Evolutionary conservation across 495 filamentous ascomycete genomes (phyloP).

Genomic region (Filosporella fistucella): DNA sequence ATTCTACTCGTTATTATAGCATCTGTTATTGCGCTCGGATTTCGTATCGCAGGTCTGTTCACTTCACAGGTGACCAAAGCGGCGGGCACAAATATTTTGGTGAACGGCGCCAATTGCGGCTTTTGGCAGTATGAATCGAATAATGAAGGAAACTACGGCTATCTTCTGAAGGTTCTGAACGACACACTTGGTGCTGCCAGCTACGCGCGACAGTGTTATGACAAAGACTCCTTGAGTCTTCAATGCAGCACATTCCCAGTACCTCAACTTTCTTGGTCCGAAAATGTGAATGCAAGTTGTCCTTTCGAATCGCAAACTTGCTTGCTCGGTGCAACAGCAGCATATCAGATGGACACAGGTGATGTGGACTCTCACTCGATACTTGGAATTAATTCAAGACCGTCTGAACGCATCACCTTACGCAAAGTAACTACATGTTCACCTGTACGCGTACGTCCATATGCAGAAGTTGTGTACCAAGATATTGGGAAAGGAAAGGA

Average conservation of each 20-base stretch:
- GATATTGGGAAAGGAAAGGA: neutral
- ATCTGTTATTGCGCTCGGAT: slow-evolving; percentile 25
- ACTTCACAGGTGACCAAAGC: slow-evolving; percentile 28
- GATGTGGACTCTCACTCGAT: slow-evolving; percentile 27
- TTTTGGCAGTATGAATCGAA: slow-evolving; percentile 12
- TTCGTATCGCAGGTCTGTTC: slow-evolving; percentile 30
- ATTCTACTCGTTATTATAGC: slow-evolving; percentile 27
- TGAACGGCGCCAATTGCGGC: slow-evolving; percentile 25
- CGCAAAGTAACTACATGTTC: slow-evolving; percentile 29
- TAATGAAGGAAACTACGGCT: neutral
- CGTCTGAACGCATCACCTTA: slow-evolving; percentile 23
- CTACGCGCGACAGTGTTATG: slow-evolving; percentile 30
- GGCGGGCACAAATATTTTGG: slow-evolving; percentile 26
- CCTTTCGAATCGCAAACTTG: slow-evolving; percentile 27
- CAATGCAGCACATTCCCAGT: slow-evolving; percentile 10
- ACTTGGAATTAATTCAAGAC: slow-evolving; percentile 28
- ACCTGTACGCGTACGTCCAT: slow-evolving; percentile 6
- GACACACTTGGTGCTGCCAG: slow-evolving; percentile 24
- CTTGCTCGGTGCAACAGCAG: slow-evolving; percentile 6
- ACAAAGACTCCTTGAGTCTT: neutral
- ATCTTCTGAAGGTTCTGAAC: slow-evolving; percentile 9
- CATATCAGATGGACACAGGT: slow-evolving; percentile 29
- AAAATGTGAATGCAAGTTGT: slow-evolving; percentile 23
- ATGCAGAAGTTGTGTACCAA: neutral
- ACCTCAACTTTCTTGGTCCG: slow-evolving; percentile 21